Base-by-base conservation (phyloP, 495 filamentous ascomycete species). In the Talaromyces trachyspermus region DNA sequence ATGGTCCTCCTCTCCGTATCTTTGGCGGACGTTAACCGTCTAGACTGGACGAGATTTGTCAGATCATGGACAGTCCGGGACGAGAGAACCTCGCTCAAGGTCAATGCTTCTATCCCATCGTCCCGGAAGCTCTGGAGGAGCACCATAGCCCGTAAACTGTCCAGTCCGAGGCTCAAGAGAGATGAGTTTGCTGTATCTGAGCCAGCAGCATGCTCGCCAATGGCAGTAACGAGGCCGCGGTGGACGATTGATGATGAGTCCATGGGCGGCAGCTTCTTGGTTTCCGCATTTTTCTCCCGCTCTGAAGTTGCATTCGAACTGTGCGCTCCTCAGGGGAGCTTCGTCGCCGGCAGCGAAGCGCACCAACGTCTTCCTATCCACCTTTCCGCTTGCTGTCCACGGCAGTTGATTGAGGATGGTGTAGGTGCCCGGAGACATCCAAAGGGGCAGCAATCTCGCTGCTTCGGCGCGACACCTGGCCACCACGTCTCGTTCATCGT, bases 131-230 rank as follows among this genome's bases (percentile, higher is more conserved):
- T 43, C 17, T 43, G 40, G 12, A 43, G 40, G 11, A 43, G 40
- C 20, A 24, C 20, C 40, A 43, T 43, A 12, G 40, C 40, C n/a
- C 40, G 40, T 25, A 43, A 17, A 18, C 40, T 43, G 24, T 43
- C 40, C 40, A 43, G 40, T 14, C 40, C 40, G 40, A 43, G 40
- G 35, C 35, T 38, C 15, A 38, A 17, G 10, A 38, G 35, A 38
- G 35, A 38, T 11, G 35, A n/a, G 6, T 1, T 38, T 17, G 15
- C 11, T n/a, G n/a, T n/a, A 38, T 38, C 35, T 11, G 19, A 38
- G 35, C 18, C 35, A 7, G 15, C 15, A 27, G 19, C 40, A 43
- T 27, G 8, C 24, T 25, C 14, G 40, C 40, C 20, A 25, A 26
- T 27, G 8, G 20, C 40, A 3, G 40, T 14, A 43, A 43, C 12